Conservation (phyloP, 73 alveolate species). For the Symbiodinium pilosum region DNA sequence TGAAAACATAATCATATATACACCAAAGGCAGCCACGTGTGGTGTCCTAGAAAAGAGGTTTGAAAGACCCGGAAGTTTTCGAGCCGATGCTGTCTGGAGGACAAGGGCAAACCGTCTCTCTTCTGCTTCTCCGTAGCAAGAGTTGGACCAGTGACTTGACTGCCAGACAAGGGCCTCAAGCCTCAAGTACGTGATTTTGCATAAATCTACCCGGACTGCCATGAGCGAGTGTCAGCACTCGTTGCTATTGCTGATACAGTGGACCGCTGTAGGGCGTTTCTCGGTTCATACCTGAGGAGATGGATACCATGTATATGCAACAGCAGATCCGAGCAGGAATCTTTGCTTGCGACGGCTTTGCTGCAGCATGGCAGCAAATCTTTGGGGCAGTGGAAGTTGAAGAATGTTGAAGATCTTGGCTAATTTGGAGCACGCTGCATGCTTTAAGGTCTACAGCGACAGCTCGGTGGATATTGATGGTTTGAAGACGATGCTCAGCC, state of each 20-base stretch:
- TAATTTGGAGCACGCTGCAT: background rate
- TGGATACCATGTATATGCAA: constrained; percentile 84
- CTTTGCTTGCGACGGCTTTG: constrained; percentile 80
- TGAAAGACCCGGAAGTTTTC: background rate
- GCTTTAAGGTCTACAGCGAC: constrained; percentile 70
- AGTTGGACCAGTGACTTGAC: constrained; percentile 31
- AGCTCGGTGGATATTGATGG: constrained; percentile 48
- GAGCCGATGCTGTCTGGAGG: background rate
- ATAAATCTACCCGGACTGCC: too few species aligned
- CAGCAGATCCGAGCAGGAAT: constrained; percentile 73
- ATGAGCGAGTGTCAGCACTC: too few species aligned
- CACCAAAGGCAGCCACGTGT: background rate
- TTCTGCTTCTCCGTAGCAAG: constrained; percentile 89
- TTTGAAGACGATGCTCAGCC: constrained; percentile 27
- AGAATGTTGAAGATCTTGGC: background rate
- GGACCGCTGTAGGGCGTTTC: too few species aligned
- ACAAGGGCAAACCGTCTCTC: constrained; percentile 40
- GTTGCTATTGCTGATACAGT: too few species aligned
- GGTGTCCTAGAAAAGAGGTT: background rate
- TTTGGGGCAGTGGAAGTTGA: background rate
- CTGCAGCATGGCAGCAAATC: background rate
- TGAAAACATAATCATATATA: background rate
- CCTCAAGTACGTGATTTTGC: too few species aligned
- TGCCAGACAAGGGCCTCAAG: background rate
- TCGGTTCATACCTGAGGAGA: constrained; percentile 14